A percentile compares a stretch with the other conserved stretches of the same genome.
These are phyloP conservation scores for Xylariaceae sp. DNA, from an alignment of 2,329 filamentous ascomycete genomes.

Conservation along the genomic window DNA sequence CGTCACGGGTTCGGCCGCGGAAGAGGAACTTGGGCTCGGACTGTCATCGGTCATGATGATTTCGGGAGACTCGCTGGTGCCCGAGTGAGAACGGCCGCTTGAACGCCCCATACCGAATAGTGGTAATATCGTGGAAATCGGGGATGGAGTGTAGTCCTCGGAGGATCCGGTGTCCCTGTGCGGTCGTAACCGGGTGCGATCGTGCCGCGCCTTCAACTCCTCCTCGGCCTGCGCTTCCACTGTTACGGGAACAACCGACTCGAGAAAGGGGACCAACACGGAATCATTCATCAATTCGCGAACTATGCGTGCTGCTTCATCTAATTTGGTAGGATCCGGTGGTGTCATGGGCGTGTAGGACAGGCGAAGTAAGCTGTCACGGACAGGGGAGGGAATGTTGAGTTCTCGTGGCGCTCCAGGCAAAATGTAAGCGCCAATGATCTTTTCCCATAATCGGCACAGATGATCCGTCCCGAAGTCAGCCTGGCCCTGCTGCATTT, in stretches of 20 bases:
- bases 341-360: constrained; percentile 56
- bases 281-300: constrained; percentile 98
- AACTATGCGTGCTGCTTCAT: constrained; percentile 79
- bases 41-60: constrained; percentile 60
- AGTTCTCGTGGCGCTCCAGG: constrained; percentile 82
- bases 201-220: constrained; percentile 35
- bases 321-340: constrained; percentile 67
- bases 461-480: constrained; percentile 57
- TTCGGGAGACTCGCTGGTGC: constrained; percentile 43
- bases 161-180: constrained; percentile 31
- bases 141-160: constrained; percentile 41
- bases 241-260: constrained; percentile 47
- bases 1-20: constrained; percentile 60
- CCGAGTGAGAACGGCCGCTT: constrained; percentile 39
- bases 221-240: constrained; percentile 36
- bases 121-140: constrained; percentile 40
- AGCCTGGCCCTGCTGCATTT: constrained; percentile 41
- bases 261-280: constrained; percentile 85
- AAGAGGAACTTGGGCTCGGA: constrained; percentile 53
- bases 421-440: constrained; percentile 85
- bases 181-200: constrained; percentile 38
- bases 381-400: constrained; percentile 81
- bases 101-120: constrained; percentile 38
- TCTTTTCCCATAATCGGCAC: constrained; percentile 75
- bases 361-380: constrained; percentile 69